phyloP scores from a whole-genome alignment of 768 basidiomycete species.

The Antrodiella citrinella region DNA sequence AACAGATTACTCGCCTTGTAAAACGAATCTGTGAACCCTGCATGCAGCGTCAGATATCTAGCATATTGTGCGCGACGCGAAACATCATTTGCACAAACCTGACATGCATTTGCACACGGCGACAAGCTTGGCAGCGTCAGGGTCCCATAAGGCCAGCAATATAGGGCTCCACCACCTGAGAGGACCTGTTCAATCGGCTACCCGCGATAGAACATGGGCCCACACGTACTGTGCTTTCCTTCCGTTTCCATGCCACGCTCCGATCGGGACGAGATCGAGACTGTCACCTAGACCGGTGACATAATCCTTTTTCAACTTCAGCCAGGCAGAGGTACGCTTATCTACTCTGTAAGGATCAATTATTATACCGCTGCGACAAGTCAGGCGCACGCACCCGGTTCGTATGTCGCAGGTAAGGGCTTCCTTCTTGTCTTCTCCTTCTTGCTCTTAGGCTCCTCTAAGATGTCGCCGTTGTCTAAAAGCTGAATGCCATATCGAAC shows the following conservation, averaged over 20 bases:
- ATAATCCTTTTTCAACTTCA: slow-evolving; percentile 92
- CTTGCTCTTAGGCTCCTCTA: slow-evolving; percentile 27
- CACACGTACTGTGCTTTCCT: slow-evolving; percentile 53
- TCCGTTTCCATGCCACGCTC: slow-evolving; percentile 87
- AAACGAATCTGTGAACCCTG: slow-evolving; percentile 80
- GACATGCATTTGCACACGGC: slow-evolving; percentile 91
- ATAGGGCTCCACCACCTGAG: slow-evolving; percentile 84
- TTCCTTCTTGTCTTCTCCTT: slow-evolving; percentile 44
- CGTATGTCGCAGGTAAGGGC: slow-evolving; percentile 77
- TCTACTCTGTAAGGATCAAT: slow-evolving; percentile 32
- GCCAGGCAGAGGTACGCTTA: slow-evolving; percentile 79
- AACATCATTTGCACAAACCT: slow-evolving; percentile 32
- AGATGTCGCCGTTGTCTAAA: slow-evolving; percentile 45
- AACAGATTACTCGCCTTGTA: slow-evolving; percentile 48
- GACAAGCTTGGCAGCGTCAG: slow-evolving; percentile 49
- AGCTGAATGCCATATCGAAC: slow-evolving; percentile 40
- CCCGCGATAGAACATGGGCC: neutral
- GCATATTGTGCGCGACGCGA: neutral
- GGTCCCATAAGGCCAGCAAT: slow-evolving; percentile 69
- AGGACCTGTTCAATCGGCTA: neutral
- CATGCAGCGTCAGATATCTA: slow-evolving; percentile 1
- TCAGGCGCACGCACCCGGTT: slow-evolving; percentile 41
- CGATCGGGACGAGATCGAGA: slow-evolving; percentile 63
- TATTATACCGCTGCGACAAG: neutral
- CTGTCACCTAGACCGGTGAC: slow-evolving; percentile 72